Evolutionary conservation across 2,329 filamentous ascomycete species (phyloP), one percentile per base, ranked within the genome.

Genomic region (Diplodia intermedia): DNA sequence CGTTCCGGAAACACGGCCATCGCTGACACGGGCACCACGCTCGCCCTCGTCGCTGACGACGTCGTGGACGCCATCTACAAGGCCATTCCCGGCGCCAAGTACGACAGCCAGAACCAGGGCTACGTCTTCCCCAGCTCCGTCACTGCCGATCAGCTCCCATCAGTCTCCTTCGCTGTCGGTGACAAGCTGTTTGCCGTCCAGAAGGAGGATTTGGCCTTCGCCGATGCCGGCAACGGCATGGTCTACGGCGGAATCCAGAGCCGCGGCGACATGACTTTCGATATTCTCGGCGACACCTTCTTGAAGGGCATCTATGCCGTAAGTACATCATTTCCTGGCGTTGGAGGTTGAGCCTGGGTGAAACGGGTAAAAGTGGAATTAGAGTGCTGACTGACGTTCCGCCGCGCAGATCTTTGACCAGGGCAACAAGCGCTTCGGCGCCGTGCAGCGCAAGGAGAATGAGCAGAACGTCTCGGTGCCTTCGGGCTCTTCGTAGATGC

Each of bases 21-120:
- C 71, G 87, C 86, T 40, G 90, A 92, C 75, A 92, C 90, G 0
- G 90, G 89, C 67, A 91, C 90, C 36, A 90, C 89, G 0, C 83
- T 92, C 61, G 86, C 86, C 1, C 82, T 92, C 38, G 82, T 92
- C 56, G 84, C 86, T 50, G 90, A 92, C 73, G 74, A 78, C 1
- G 83, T 86, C 14, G 89, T 86, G 74, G 79, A 88, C 69, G 85
- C 85, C 2, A 83, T 92, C 70, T 92, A 92, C 76, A 81, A 80
- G 62, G 80, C 85, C 38, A 91, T 92, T 69, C 85, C 86, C 3
- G 89, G 88, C 15, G 82, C 88, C 11, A 82, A 69, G 47, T 80
- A 79, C 84, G 31, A 89, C 70, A 72, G 78, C 14, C 71, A 75
- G 2, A 82, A 86, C 66, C 88, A 90, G 75, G 90, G 89, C 47